Evolutionary conservation across 345 rosid genomes (phyloP).

Genomic region (Aurinia saxatilis): DNA sequence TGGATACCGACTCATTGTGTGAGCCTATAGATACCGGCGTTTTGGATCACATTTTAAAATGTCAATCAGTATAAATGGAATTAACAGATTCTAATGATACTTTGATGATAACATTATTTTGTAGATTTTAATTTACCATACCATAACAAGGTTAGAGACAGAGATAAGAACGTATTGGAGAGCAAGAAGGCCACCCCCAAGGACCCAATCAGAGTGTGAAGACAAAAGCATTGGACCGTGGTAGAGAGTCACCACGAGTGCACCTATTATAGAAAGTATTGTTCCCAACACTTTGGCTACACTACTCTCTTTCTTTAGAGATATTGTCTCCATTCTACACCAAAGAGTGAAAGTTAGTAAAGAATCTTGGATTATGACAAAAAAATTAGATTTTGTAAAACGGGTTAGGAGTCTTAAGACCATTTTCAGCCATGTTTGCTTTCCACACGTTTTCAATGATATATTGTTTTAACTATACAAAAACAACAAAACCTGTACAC

Average conservation of each 20-base stretch:
- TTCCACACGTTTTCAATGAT: too few species aligned
- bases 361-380: too few species aligned
- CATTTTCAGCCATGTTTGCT: too few species aligned
- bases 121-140: too few species aligned
- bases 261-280: slow-evolving; percentile 56
- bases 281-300: slow-evolving; percentile 79
- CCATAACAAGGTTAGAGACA: slow-evolving; percentile 49
- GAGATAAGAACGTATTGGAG: slow-evolving; percentile 50
- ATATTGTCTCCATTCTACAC: slow-evolving; percentile 60
- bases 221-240: slow-evolving; percentile 47
- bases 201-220: slow-evolving; percentile 45
- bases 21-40: slow-evolving; percentile 36
- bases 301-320: slow-evolving; percentile 45
- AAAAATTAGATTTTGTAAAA: too few species aligned
- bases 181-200: slow-evolving; percentile 64
- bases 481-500: too few species aligned
- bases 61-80: too few species aligned
- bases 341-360: background rate
- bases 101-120: too few species aligned
- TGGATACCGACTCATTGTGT: slow-evolving; percentile 72
- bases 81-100: too few species aligned
- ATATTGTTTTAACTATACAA: too few species aligned
- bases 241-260: slow-evolving; percentile 58
- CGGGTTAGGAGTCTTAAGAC: too few species aligned
- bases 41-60: background rate